A percentile compares a stretch with the other conserved stretches of the same genome.
Evolutionary conservation across 2,329 filamentous ascomycete species (phyloP).

Genomic region (Aspergillus flavus): DNA sequence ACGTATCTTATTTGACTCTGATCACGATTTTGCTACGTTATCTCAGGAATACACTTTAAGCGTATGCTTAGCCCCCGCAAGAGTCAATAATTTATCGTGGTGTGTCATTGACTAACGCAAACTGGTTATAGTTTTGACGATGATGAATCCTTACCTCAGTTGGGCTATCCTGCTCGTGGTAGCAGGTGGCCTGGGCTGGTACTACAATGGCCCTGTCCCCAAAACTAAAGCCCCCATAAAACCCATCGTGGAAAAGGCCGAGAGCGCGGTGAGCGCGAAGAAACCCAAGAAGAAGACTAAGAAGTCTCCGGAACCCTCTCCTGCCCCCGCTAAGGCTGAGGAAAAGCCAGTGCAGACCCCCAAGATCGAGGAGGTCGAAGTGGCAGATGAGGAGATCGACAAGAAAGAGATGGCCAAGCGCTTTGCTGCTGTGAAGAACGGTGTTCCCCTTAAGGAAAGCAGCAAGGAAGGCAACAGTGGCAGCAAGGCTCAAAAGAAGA

Average conservation of each 20-base stretch:
- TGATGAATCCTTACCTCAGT: constrained; percentile 48
- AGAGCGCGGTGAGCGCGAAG: constrained; percentile 36
- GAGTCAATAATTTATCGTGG: neutral
- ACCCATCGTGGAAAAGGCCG: constrained; percentile 37
- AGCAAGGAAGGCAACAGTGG: constrained; percentile 4
- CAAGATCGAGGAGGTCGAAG: constrained; percentile 31
- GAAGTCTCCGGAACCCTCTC: constrained; percentile 32
- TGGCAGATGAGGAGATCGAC: constrained; percentile 62
- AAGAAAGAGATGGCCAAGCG: constrained; percentile 77
- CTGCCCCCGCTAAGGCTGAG: constrained; percentile 33
- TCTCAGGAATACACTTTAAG: constrained; percentile 11
- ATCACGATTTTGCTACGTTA: constrained; percentile 17
- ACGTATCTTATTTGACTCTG: neutral
- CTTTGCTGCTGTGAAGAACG: constrained; percentile 70
- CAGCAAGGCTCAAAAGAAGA: constrained; percentile 58
- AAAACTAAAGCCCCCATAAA: constrained; percentile 37
- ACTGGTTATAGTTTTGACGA: constrained; percentile 24
- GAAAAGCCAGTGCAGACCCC: constrained; percentile 34
- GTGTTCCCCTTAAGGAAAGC: constrained; percentile 57
- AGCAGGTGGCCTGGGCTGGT: constrained; percentile 44
- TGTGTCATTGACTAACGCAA: constrained; percentile 8
- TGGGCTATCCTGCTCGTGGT: constrained; percentile 49
- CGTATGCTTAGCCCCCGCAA: constrained; percentile 6
- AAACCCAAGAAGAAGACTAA: constrained; percentile 46
- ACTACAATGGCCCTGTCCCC: constrained; percentile 40